Evolutionary conservation across 1,139 yeast species (phyloP), one percentile per base, ranked within the genome.

Genomic region (Candida glucosophila): DNA sequence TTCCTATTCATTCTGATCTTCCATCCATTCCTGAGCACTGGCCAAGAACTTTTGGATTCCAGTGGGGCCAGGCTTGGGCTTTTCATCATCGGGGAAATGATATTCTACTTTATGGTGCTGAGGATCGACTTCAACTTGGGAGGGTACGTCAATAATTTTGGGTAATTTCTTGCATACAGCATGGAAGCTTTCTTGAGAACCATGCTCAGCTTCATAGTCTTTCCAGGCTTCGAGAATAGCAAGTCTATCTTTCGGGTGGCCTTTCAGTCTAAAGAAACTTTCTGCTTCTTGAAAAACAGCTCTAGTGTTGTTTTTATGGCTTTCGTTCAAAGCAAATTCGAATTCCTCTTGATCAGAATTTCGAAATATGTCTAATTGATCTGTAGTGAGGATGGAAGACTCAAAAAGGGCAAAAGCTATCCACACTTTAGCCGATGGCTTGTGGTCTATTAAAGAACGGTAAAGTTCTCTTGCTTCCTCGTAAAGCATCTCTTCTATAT

Each of bases 321-420:
- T 65, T 2, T 68, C 74, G 1, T 68, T 64, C 1, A 77, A 52
- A 17, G 64, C 64, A 25, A 73, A 65, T 29, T 66, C 77, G 15
- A 68, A 58, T 11, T 67, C 73, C 9, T 55, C 59, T 12, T 55
- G 63, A 8, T 55, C 66, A 10, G 50, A 55, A 9, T 47, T 52
- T 21, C 58, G 53, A 32, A 63, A 63, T 17, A 44, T 41, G 14
- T 41, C 41, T 16, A 75, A 33, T 41, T 79, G 86, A 6, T 50
- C 53, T 1, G 55, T 53, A 2, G 77, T 64, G 3, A 88, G 88
- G 3, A 78, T 67, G 2, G 77, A 60, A 1, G 81, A 58, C 44
- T 85, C 95, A 45, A 79, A 79, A 35, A 75, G 52, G 2, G 94
- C 93, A 41, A 59, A 66, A 11, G 76, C 62, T 6, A 81, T 66